phyloP scores from a whole-genome alignment of 306 rosid genomes.

The Cucumis melo region DNA sequence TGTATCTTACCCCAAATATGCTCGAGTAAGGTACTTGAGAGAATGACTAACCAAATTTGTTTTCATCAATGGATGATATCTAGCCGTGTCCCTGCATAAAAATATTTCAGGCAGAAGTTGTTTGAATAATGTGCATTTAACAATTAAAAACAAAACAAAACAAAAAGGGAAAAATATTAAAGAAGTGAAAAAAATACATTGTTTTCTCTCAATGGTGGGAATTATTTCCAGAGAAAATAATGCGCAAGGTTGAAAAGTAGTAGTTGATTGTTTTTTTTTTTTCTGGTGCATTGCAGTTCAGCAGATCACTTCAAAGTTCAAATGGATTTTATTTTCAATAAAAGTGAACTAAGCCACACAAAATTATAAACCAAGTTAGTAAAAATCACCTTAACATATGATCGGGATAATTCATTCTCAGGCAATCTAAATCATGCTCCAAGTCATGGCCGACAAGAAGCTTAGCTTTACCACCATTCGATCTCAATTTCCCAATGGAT shows the following conservation, averaged over 20 bases:
- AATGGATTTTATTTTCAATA: not conserved
- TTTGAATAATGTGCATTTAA: not conserved
- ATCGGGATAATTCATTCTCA: conserved; percentile 11
- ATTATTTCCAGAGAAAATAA: not conserved
- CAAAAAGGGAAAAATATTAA: not conserved
- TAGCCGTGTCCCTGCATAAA: conserved; percentile 73
- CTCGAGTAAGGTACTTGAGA: conserved; percentile 68
- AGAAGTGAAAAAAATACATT: not conserved
- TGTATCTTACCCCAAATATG: conserved; percentile 70
- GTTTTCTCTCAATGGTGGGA: not conserved
- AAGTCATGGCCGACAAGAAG: conserved; percentile 82
- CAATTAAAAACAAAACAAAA: not conserved
- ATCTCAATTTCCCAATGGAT: conserved; percentile 32
- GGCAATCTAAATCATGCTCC: conserved; percentile 63
- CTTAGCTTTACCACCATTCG: conserved; percentile 57
- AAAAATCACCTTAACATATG: conserved; percentile 38
- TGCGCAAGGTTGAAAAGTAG: not conserved
- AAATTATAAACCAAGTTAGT: not conserved
- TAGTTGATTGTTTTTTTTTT: not conserved
- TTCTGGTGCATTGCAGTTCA: not conserved
- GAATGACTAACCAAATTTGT: conserved; percentile 75
- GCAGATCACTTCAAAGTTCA: not conserved
- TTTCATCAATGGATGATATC: conserved; percentile 63
- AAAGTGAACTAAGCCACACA: not conserved
- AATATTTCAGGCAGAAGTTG: not conserved